Evolutionary conservation across 768 basidiomycete genomes (phyloP), one percentile per base, ranked within the genome.

Genomic region (Suillus brevipes): DNA sequence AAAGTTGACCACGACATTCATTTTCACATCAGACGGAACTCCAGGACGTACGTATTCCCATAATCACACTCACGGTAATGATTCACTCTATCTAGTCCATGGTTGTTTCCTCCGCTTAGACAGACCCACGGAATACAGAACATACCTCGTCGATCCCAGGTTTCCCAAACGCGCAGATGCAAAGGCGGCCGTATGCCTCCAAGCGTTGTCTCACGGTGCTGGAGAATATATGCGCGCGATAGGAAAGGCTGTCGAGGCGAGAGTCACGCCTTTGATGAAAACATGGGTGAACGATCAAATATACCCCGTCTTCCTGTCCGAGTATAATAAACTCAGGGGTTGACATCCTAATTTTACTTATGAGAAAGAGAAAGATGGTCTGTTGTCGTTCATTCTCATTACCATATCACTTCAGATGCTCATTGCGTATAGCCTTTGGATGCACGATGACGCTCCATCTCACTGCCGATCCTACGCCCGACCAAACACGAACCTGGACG

Each of bases 141-240:
- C 87, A 0, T 92, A 81, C 67, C 72, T 92, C 6, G 87, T 88
- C 36, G 89, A 90, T n/a, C 78, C 86, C 0, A 78, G 79, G 18
- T 91, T 91, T 67, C 68, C 79, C 2, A 88, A 85, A 69, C 85
- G 85, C 4, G 75, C 77, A 0, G 89, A 91, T 61, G 90, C 89
- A n/a, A 90, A 88, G 73, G 80, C 82, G 0, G 91, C 90, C 0
- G 90, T 85, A 3, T 86, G 84, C 65, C 74, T 92, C 28, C 78
- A 85, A 18, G 90, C 89, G 0, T 84, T 91, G 72, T 85, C 87
- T 3, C 82, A 86, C 66, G 87, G 87, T 10, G 77, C 87, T 12
- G 87, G 86, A 6, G 74, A 80, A 25, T 87, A 87, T 67, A 83
- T 89, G 52, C 85, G 84, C 20, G 72, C 74, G 5, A 72, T 87